Evolutionary conservation across 169 alveolate species (phyloP), one percentile per base, ranked within the genome.

Genomic region (Eimeria falciformis): DNA sequence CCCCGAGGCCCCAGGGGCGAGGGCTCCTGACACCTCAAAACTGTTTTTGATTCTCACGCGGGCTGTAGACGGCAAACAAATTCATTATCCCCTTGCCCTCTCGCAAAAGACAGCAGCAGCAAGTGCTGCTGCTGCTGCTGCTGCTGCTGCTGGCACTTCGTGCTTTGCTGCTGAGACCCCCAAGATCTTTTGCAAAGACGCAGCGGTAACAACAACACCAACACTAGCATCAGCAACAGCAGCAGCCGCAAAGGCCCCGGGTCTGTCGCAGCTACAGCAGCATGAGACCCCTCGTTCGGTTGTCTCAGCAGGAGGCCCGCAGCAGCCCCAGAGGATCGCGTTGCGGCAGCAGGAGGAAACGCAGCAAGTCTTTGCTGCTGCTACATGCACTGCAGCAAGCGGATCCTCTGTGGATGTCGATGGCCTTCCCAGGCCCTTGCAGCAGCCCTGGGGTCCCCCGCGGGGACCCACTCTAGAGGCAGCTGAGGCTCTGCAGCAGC

Each of bases 1-100:
- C 50, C 47, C 23, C 43, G 79, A 68, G 45, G 79, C 9, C 50
- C n/a, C 79, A 1, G 23, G 12, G 50, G 18, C 23, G 79, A 12
- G 12, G 79, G 79, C n/a, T 25, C 79, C 79, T 6, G 43, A 43
- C 18, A 46, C 23, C n/a, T n/a, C 47, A 18, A 68, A 68, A 25
- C 29, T 68, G 79, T 68, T 68, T 5, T 68, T 68, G 46, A 68
- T 68, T 6, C n/a, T 68, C 21, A 68, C 79, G 79, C 9, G 47
- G 5, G 79, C 47, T 68, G 47, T 68, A 6, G 79, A 68, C 40
- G 79, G 79, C 9, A 68, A 68, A 46, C 23, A 68, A 46, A 46
- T 68, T 1, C 79, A 68, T n/a, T 68, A 68, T 3, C 79, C 79
- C 0, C 79, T 68, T n/a, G 79, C 79, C 3, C 79, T 68, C 12